phyloP scores from a whole-genome alignment of 441 rosid genomes.

The Caryocar brasiliense region DNA sequence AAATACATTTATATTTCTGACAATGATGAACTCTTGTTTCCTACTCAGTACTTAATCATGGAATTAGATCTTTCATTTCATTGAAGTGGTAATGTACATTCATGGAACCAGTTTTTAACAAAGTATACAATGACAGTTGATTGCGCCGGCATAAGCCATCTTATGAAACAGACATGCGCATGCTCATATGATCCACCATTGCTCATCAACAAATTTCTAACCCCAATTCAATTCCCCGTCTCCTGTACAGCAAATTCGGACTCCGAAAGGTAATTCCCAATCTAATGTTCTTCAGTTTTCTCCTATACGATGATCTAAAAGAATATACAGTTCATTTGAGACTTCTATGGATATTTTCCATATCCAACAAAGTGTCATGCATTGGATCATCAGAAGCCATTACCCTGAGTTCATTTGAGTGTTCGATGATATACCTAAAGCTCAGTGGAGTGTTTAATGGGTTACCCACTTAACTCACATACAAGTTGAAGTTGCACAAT shows the following conservation, averaged over 20 bases:
- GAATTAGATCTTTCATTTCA: constrained; percentile 15
- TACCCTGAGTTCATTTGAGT: background rate
- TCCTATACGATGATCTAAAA: constrained; percentile 19
- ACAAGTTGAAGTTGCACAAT: constrained; percentile 17
- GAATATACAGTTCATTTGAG: constrained; percentile 23
- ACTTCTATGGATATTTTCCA: constrained; percentile 4
- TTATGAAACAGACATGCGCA: constrained; percentile 5
- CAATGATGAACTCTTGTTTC: background rate
- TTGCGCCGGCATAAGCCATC: constrained; percentile 11
- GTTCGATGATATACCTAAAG: background rate
- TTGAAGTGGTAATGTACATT: constrained; percentile 22
- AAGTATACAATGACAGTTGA: constrained; percentile 12
- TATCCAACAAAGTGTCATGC: constrained; percentile 3
- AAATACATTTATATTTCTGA: no score
- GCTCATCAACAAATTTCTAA: constrained; percentile 18
- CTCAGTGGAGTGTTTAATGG: constrained; percentile 11
- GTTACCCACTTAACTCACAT: constrained; percentile 19
- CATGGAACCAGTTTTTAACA: constrained; percentile 18
- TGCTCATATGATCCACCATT: constrained; percentile 16
- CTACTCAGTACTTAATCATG: background rate
- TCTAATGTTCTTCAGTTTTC: constrained; percentile 13
- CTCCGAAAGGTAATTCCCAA: constrained; percentile 17
- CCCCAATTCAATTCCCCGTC: constrained; percentile 19
- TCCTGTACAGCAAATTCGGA: constrained; percentile 38
- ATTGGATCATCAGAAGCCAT: constrained; percentile 11